These are phyloP conservation scores for Pichia sp. DNA, from an alignment of 1,139 yeast genomes.

Conservation along the genomic window DNA sequence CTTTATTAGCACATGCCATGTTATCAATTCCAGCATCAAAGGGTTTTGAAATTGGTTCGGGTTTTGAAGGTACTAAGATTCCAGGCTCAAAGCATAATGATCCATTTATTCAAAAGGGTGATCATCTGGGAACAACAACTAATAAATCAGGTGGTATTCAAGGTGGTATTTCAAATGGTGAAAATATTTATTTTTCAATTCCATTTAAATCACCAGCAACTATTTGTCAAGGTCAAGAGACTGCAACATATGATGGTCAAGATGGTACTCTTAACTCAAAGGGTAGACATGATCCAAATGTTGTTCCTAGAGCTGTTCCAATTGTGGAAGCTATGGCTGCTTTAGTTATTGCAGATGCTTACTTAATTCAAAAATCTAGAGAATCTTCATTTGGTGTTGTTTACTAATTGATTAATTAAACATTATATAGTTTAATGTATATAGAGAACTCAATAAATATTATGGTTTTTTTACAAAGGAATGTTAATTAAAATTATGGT, in stretches of 20 bases:
- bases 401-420: conserved; percentile 15
- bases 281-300: conserved; percentile 98
- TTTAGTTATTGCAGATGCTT: conserved; percentile 78
- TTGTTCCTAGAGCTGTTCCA: conserved; percentile 97
- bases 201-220: conserved; percentile 99
- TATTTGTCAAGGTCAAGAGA: conserved; percentile 84
- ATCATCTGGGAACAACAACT: conserved; percentile 72
- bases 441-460: not conserved
- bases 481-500: not conserved
- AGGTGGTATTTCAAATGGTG: conserved; percentile 97
- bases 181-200: conserved; percentile 84
- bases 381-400: conserved; percentile 40
- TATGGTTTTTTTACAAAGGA: not conserved
- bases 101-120: conserved; percentile 51
- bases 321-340: conserved; percentile 98
- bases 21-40: conserved; percentile 94
- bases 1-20: conserved; percentile 95
- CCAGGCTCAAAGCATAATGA: conserved; percentile 96
- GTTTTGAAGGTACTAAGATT: conserved; percentile 80
- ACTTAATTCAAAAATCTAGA: conserved; percentile 81
- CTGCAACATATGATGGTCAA: conserved; percentile 81
- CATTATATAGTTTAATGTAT: not conserved
- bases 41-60: conserved; percentile 96
- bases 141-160: conserved; percentile 96
- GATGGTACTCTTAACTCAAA: conserved; percentile 87